Base-by-base conservation (phyloP, 345 rosid genomes). In the Boechera stricta region DNA sequence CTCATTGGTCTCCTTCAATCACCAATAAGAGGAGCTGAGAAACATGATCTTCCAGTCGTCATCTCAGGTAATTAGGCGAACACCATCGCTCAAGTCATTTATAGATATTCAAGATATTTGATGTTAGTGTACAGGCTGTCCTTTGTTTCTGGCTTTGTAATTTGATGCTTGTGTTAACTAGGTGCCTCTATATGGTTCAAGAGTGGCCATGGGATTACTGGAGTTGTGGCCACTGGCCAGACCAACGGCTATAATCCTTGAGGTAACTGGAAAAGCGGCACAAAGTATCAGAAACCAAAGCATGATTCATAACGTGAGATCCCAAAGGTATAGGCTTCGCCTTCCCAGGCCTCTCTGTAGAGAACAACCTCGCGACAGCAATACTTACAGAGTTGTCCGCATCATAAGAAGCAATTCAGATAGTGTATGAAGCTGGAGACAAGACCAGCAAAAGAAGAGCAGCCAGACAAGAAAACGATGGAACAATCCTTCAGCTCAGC, bases 181-280 rank as follows among this genome's bases (percentile, higher is more conserved):
- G 52, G 60, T 64, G 60, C 35, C 62, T 64, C 21, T 55, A 77
- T 67, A 54, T 75, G 64, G 33, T 56, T 59, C 83, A 94, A 97
- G 97, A 71, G 72, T 90, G 58, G 98, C 95, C 28, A 74, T 88
- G 57, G 98, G 98, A 84, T 94, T 10, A 87, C 98, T n/a, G 93
- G 98, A 81, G 86, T 94, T 33, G 97, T 94, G 83, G 97, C 97
- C 71, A 87, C 21, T 21, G 21, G 21, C 21, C 21, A 21, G 89
- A 76, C 98, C 98, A 18, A 87, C 97, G 57, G 98, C 98, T 75
- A 94, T 95, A 79, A 89, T 94, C 71, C 98, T 90, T 58, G 95
- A 94, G 84, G 95, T 89, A 26, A 89, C 97, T 10, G 98, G 97
- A 32, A 90, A 85, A 89, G 92, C 97, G 21, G 97, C 98, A 32